Percentiles rank a stretch among this genome's conserved stretches.
These are phyloP conservation scores for Thelonectria olida DNA, from an alignment of 2,329 filamentous ascomycete species.

Conservation along the genomic window DNA sequence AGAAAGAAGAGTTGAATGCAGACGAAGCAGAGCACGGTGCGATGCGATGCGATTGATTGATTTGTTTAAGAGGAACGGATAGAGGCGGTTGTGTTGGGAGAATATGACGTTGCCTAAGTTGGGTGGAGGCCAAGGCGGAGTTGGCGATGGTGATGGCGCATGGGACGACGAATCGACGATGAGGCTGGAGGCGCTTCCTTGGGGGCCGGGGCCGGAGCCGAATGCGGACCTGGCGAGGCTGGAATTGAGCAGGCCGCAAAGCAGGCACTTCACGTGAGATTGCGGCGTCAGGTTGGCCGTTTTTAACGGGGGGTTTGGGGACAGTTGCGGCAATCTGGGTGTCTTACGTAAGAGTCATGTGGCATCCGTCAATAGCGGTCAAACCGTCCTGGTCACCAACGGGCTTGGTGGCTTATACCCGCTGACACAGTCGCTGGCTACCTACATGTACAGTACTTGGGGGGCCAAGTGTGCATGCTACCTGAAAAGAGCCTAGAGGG, in stretches of 20 bases:
- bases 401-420: constrained; percentile 7
- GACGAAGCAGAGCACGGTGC: too few species aligned
- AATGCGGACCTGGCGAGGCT: neutral
- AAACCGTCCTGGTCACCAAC: too few species aligned
- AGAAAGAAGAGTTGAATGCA: neutral
- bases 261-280: constrained; percentile 37
- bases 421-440: too few species aligned
- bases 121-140: neutral
- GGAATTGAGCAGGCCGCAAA: neutral
- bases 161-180: constrained; percentile 20
- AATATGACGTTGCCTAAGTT: neutral
- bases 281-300: constrained; percentile 29
- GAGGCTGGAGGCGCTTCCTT: constrained; percentile 23
- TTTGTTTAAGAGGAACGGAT: too few species aligned
- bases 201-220: neutral
- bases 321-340: neutral
- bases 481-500: neutral
- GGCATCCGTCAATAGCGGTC: neutral
- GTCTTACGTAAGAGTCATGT: constrained; percentile 13
- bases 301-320: neutral
- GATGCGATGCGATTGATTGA: too few species aligned
- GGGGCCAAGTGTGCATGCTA: too few species aligned
- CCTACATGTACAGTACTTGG: too few species aligned
- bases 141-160: constrained; percentile 11
- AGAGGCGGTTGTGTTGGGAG: neutral